phyloP scores from a whole-genome alignment of 2,329 filamentous ascomycete species.

The Fusarium virguliforme region DNA sequence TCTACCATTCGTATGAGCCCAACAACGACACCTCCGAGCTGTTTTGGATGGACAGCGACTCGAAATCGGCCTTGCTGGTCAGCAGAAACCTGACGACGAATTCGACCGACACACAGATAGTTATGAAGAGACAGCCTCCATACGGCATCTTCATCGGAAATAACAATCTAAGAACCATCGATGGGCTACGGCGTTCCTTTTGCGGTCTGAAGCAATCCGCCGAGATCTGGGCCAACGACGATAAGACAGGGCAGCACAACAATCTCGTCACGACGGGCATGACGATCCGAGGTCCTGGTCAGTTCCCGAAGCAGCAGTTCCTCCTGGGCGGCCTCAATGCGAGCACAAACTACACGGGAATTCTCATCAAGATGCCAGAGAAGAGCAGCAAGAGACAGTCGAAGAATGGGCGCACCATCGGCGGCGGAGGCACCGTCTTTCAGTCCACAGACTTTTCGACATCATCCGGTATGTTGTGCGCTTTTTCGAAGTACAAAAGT shows the following conservation, averaged over 20 bases:
- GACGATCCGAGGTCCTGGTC: slow-evolving; percentile 76
- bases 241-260: slow-evolving; percentile 65
- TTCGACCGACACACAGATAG: slow-evolving; percentile 68
- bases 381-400: slow-evolving; percentile 61
- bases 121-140: slow-evolving; percentile 69
- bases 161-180: slow-evolving; percentile 70
- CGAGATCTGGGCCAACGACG: slow-evolving; percentile 69
- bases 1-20: slow-evolving; percentile 76
- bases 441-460: slow-evolving; percentile 81
- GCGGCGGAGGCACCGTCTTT: slow-evolving; percentile 85
- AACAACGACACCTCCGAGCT: slow-evolving; percentile 67
- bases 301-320: slow-evolving; percentile 88
- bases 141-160: slow-evolving; percentile 86
- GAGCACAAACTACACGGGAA: slow-evolving; percentile 80
- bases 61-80: slow-evolving; percentile 81
- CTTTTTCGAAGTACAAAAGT: background rate
- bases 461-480: slow-evolving; percentile 74
- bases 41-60: slow-evolving; percentile 89
- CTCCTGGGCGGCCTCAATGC: slow-evolving; percentile 83
- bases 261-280: slow-evolving; percentile 73
- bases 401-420: slow-evolving; percentile 62
- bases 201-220: slow-evolving; percentile 83
- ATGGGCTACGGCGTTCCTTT: slow-evolving; percentile 83
- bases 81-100: slow-evolving; percentile 80
- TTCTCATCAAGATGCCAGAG: slow-evolving; percentile 75